These are phyloP conservation scores for Gaertneriomyces semiglobifer DNA, from an alignment of 192 early-diverging fungal genomes.

Conservation along the genomic window DNA sequence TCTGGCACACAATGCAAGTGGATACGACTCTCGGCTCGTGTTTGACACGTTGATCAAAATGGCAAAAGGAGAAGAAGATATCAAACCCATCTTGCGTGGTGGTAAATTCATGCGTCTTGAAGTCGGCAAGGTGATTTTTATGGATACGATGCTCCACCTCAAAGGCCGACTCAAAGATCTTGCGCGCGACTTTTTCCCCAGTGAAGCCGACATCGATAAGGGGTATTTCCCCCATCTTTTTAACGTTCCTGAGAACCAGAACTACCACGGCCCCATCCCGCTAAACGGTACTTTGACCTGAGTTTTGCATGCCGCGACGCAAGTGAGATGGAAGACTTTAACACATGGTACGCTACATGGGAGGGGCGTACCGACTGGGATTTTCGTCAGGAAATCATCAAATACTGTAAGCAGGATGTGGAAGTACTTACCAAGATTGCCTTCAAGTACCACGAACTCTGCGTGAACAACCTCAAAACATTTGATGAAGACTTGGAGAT, in stretches of 20 bases:
- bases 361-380: neutral
- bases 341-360: conserved; percentile 1
- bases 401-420: neutral
- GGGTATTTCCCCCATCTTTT: conserved; percentile 4
- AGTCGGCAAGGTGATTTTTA: neutral
- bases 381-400: neutral
- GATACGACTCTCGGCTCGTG: neutral
- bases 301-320: neutral
- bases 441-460: neutral
- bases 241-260: neutral
- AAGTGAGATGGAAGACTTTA: neutral
- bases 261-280: neutral
- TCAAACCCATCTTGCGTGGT: conserved; percentile 2
- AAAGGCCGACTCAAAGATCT: neutral
- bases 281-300: conserved; percentile 1
- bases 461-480: no score
- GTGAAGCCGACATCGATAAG: neutral
- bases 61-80: neutral
- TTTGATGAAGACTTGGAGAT: neutral
- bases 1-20: neutral
- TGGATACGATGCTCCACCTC: neutral
- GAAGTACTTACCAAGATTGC: neutral
- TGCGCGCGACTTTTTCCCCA: neutral
- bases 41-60: neutral
- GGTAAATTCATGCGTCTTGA: neutral